phyloP scores from a whole-genome alignment of 768 basidiomycete genomes.

The Xerocomellus amylosporus region DNA sequence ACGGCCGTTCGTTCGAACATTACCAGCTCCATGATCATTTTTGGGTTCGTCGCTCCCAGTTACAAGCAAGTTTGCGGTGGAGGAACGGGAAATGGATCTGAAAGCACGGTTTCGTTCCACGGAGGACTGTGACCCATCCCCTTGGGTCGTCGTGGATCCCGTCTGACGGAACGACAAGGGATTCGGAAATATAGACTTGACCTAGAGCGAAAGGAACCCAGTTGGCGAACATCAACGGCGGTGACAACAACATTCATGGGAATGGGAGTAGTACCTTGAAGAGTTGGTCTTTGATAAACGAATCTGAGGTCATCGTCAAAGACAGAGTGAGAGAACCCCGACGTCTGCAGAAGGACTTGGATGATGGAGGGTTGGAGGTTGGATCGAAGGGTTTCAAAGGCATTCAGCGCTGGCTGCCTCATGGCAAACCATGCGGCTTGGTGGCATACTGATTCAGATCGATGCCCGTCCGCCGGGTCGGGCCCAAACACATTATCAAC shows the following conservation, averaged over 20 bases:
- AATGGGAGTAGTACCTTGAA: constrained; percentile 10
- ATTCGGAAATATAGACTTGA: background rate
- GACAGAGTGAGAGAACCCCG: background rate
- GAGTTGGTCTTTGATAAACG: background rate
- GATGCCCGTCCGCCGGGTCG: constrained; percentile 4
- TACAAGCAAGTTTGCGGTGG: background rate
- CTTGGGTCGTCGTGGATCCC: background rate
- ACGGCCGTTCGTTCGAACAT: background rate
- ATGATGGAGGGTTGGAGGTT: constrained; percentile 7
- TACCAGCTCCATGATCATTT: constrained; percentile 2
- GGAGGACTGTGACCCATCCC: background rate
- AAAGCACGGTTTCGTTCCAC: background rate
- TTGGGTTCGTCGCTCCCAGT: background rate
- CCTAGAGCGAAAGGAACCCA: constrained; percentile 2
- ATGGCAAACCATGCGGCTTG: constrained; percentile 21
- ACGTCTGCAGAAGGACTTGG: constrained; percentile 6
- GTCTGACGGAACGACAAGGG: background rate
- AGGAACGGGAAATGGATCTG: background rate
- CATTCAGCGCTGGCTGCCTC: constrained; percentile 18
- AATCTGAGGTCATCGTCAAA: constrained; percentile 10
- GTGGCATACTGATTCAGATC: background rate
- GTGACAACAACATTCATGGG: background rate
- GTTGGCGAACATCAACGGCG: background rate
- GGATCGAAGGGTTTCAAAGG: constrained; percentile 1
- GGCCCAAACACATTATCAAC: background rate